Evolutionary conservation across 495 filamentous ascomycete genomes (phyloP).

Genomic region (Tuber calosporum): DNA sequence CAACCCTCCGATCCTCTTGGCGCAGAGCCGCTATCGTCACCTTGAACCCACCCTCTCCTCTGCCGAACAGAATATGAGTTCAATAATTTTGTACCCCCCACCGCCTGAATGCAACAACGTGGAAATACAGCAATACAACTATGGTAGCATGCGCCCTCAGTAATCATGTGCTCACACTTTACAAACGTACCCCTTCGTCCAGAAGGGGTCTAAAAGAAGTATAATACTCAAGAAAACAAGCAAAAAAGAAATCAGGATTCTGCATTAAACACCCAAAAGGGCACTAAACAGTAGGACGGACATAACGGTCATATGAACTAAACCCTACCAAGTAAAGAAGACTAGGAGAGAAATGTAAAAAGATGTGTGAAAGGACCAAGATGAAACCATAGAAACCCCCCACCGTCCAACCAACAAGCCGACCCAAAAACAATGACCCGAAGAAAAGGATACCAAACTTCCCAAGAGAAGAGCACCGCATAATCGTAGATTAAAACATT

Average conservation of each 20-base stretch:
- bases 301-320: slow-evolving; percentile 1
- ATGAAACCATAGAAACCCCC: background rate
- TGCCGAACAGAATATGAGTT: background rate
- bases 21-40: background rate
- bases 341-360: background rate
- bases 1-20: background rate
- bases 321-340: background rate
- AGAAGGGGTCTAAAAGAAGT: background rate
- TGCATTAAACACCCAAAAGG: background rate
- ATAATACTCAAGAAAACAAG: background rate
- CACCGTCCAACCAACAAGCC: background rate
- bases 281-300: background rate
- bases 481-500: slow-evolving; percentile 28
- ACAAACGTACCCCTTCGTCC: background rate
- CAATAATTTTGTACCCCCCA: background rate
- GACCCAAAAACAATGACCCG: background rate
- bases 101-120: background rate
- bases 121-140: background rate
- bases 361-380: background rate
- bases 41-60: background rate
- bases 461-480: background rate
- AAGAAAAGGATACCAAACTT: background rate
- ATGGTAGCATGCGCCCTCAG: background rate
- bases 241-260: background rate
- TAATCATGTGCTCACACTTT: slow-evolving; percentile 3